These are phyloP conservation scores for Sarocladium oryzae DNA, from an alignment of 2,329 filamentous ascomycete species.

Conservation along the genomic window DNA sequence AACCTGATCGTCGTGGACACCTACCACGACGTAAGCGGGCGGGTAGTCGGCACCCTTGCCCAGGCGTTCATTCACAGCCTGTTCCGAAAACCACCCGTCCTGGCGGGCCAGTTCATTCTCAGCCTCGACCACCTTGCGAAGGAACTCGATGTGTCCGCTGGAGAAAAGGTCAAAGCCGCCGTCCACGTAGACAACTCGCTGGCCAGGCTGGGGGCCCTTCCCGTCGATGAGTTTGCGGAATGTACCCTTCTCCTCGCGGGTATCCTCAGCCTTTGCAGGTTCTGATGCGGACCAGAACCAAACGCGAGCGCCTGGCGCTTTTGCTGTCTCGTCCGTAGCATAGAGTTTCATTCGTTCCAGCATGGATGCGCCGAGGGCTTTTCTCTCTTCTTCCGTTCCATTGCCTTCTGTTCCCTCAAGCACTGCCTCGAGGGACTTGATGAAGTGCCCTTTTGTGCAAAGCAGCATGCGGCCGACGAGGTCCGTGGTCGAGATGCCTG, in stretches of 20 bases:
- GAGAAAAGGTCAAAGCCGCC: conserved; percentile 96
- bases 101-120: conserved; percentile 64
- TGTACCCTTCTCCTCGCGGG: conserved; percentile 51
- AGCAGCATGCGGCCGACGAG: conserved; percentile 97
- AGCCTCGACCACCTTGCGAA: conserved; percentile 65
- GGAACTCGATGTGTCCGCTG: conserved; percentile 92
- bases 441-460: conserved; percentile 91
- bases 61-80: conserved; percentile 55
- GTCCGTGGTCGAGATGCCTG: conserved; percentile 94
- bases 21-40: conserved; percentile 82
- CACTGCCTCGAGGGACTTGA: conserved; percentile 66
- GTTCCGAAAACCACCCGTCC: conserved; percentile 68
- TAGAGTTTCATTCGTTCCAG: conserved; percentile 74
- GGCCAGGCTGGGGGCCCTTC: conserved; percentile 64
- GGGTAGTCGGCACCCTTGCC: conserved; percentile 67
- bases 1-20: conserved; percentile 88
- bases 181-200: conserved; percentile 89
- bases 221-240: conserved; percentile 67
- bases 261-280: conserved; percentile 33
- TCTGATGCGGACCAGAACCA: conserved; percentile 70
- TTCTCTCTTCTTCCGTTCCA: conserved; percentile 62
- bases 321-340: conserved; percentile 77
- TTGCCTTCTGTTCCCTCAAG: conserved; percentile 67
- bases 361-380: conserved; percentile 60
- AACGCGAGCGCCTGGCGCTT: conserved; percentile 71